Evolutionary conservation across 441 rosid genomes (phyloP), one percentile per base, ranked within the genome.

Genomic region (Flueggea neowawraea): DNA sequence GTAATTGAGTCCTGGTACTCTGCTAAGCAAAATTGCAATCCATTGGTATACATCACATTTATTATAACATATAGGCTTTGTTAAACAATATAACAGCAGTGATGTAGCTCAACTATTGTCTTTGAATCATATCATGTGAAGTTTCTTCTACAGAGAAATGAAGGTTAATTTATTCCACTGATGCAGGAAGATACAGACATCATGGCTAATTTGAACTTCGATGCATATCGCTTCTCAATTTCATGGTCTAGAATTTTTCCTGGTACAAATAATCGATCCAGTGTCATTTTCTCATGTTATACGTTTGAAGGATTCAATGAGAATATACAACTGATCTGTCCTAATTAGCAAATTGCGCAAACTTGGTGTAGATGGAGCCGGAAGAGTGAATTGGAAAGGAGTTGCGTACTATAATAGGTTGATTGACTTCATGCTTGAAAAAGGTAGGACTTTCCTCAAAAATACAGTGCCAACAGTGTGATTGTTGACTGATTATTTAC

Each of bases 231-330:
- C 56, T 91, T 95, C 82, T 95, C 99, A 9, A 89, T 91, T 71
- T 91, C 99, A 1, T 95, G 97, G 97, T 84, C 97, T 16, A 86
- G 97, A 78, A 88, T 95, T 79, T 89, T 89, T 84, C 99, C 99
- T 55, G 69, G 97, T 91, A 80, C 4, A 47, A 47, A 47, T 4
- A 36, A 64, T 32, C 57, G 68, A 53, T 55, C 52, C 47, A 39
- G 31, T 56, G 9, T 14, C 6, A 36, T 57, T 17, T 53, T 28
- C 22, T 28, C 22, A 5, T 12, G 4, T n/a, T 15, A 5, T 3
- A 2, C 3, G 16, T 17, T 41, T 0, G 5, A 7, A 12, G 3
- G 13, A 15, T 7, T 17, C 12, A n/a, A 12, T 14, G 2, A 47
- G 6, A 47, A 10, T 10, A 12, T 11, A 10, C 14, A 10, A 47